Evolutionary conservation across 257 asterid genomes (phyloP), one percentile per base, ranked within the genome.

Genomic region (Gynochthodes officinalis): DNA sequence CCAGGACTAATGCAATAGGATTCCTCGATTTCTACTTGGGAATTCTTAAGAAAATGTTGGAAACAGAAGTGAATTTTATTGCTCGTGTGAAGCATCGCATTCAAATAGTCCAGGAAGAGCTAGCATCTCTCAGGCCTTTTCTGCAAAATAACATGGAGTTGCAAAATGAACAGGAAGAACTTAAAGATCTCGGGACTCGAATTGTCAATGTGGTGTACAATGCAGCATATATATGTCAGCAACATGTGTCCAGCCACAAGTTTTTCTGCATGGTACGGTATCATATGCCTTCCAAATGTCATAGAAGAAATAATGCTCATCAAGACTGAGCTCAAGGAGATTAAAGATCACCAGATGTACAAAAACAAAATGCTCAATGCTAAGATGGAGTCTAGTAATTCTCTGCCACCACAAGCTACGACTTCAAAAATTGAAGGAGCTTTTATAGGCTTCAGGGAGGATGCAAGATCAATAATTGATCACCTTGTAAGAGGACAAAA

Each of bases 391-490:
- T 15, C 64, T 0, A 19, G 8, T n/a, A 12, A 40, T 14, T 11
- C 2, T 25, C 12, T 28, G 19, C 28, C 46, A 52, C 18, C 23
- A 19, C 57, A 57, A 5, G 53, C 21, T 33, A 52, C 43, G 1
- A 33, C 42, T 25, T 50, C 65, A 35, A 37, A 3, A 39, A 18
- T 52, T 12, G 63, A 42, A 32, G 70, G 64, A 33, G 61, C 0
- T 19, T 50, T 76, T 1, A 58, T 71, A 25, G 64, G 55, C 1
- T 58, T 77, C 7, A 33, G 54, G 13, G 77, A 77, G 27, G 66
- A 71, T 48, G 75, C 27, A 27, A 12, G 46, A 16, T 0, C 32
- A 21, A 58, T 71, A 30, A 40, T 42, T 4, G 46, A 71, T 11
- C 42, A 33, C 5, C 75, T 71, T 14, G 8, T 27, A 13, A 1